A percentile compares a stretch with the other conserved stretches of the same genome.
Evolutionary conservation across 805 yeast genomes (phyloP).

Genomic region (Jamesozyma spencerorum): DNA sequence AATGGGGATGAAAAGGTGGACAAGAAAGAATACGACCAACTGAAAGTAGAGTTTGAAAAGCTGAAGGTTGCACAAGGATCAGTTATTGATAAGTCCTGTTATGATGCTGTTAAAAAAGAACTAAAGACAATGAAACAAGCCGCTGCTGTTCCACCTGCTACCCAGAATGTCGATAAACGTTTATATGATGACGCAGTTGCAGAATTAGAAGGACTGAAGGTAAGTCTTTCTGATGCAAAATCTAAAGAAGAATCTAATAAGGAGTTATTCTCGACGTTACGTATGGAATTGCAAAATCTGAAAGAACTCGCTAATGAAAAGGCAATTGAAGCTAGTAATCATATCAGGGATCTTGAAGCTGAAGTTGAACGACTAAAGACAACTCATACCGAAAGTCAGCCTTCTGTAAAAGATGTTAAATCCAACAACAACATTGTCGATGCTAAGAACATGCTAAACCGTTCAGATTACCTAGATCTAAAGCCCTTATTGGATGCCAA

Average conservation of each 20-base stretch:
- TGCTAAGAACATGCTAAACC: slow-evolving; percentile 10
- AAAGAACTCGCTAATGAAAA: slow-evolving; percentile 39
- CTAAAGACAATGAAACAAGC: neutral
- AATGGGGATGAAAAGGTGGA: neutral
- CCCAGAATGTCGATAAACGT: neutral
- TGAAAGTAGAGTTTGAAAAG: too few species aligned
- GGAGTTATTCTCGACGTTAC: slow-evolving; percentile 11
- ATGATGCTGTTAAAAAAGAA: too few species aligned
- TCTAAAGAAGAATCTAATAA: neutral
- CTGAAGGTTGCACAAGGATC: too few species aligned
- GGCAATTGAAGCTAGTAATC: slow-evolving; percentile 48
- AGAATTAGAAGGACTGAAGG: too few species aligned
- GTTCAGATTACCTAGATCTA: slow-evolving; percentile 31
- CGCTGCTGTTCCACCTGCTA: neutral
- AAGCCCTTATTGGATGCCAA: slow-evolving; percentile 47
- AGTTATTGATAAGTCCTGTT: too few species aligned
- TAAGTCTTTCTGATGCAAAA: neutral
- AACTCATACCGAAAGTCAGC: neutral
- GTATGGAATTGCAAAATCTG: slow-evolving; percentile 31
- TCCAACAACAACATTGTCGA: slow-evolving; percentile 21
- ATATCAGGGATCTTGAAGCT: slow-evolving; percentile 40
- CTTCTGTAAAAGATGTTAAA: too few species aligned
- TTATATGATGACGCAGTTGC: neutral
- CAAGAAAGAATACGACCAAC: neutral
- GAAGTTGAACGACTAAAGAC: slow-evolving; percentile 24